A percentile compares a stretch with the other conserved stretches of the same genome.
Evolutionary conservation across 2,329 filamentous ascomycete genomes (phyloP).

Genomic region (Mycosphaerella sp.): DNA sequence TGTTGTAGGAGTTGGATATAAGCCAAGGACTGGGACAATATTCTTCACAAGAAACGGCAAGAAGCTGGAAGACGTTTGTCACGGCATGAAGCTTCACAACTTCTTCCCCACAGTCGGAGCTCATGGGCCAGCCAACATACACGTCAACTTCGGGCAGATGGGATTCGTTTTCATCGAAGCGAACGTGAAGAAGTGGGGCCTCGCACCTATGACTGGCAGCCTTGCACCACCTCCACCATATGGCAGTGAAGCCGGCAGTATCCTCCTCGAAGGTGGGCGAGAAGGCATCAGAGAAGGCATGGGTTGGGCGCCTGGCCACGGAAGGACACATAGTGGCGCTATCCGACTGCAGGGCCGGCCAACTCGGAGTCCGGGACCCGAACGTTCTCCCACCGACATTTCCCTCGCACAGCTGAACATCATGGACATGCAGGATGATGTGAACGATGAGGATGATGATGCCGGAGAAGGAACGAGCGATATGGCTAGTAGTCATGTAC

Average conservation of each 20-base stretch:
- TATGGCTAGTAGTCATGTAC: slow-evolving; percentile 17
- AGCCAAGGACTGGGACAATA: slow-evolving; percentile 85
- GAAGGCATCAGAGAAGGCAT: slow-evolving; percentile 50
- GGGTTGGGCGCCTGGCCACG: slow-evolving; percentile 57
- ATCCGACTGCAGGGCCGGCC: slow-evolving; percentile 65
- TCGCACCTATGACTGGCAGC: slow-evolving; percentile 92
- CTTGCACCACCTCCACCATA: slow-evolving; percentile 93
- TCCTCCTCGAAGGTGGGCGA: slow-evolving; percentile 76
- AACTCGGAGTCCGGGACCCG: slow-evolving; percentile 73
- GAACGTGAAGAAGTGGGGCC: slow-evolving; percentile 99
- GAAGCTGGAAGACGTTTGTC: slow-evolving; percentile 87
- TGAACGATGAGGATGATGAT: slow-evolving; percentile 34
- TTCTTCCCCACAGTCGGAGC: slow-evolving; percentile 98
- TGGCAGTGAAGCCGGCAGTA: slow-evolving; percentile 93
- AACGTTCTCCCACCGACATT: slow-evolving; percentile 90
- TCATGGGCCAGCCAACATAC: slow-evolving; percentile 83
- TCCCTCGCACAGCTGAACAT: slow-evolving; percentile 81
- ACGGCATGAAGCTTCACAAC: slow-evolving; percentile 89
- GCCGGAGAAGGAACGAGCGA: slow-evolving; percentile 25
- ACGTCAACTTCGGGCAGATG: slow-evolving; percentile 97
- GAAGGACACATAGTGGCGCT: slow-evolving; percentile 69
- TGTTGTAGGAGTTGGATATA: slow-evolving; percentile 91
- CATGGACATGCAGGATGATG: slow-evolving; percentile 49
- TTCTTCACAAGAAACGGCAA: slow-evolving; percentile 99
- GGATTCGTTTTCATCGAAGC: slow-evolving; percentile 99